Percentiles rank a stretch among this genome's conserved stretches.
Conservation (phyloP, 108 stramenopile species). For the Asterionellopsis glacialis region DNA sequence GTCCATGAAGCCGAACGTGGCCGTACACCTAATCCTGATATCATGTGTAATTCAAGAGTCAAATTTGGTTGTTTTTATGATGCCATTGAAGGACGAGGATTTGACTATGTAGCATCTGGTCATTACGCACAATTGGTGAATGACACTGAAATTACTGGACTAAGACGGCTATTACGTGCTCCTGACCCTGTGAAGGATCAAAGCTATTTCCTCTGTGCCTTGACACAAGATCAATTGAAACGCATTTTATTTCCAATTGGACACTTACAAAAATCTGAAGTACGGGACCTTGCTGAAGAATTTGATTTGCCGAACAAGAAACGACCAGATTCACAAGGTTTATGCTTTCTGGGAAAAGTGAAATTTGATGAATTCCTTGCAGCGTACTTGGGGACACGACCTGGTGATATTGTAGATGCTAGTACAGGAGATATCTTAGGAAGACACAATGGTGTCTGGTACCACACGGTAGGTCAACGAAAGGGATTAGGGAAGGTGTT, state of each 20-base stretch:
- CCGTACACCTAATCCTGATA: conserved; percentile 97
- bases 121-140: conserved; percentile 88
- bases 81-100: conserved; percentile 34
- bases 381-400: conserved; percentile 74
- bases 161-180: conserved; percentile 65
- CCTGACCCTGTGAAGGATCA: conserved; percentile 97
- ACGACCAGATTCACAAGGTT: conserved; percentile 88
- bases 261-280: conserved; percentile 76
- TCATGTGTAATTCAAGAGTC: conserved; percentile 93
- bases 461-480: conserved; percentile 95
- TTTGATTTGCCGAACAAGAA: conserved; percentile 89
- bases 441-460: conserved; percentile 92
- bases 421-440: conserved; percentile 79
- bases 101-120: conserved; percentile 89
- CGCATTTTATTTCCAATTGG: conserved; percentile 91
- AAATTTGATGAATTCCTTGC: conserved; percentile 91
- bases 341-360: conserved; percentile 95
- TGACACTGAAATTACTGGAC: conserved; percentile 14
- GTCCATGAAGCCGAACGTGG: conserved; percentile 80
- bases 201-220: conserved; percentile 93
- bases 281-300: conserved; percentile 85
- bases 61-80: conserved; percentile 97
- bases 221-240: conserved; percentile 82
- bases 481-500: conserved; percentile 90
- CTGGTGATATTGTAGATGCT: conserved; percentile 83